Base-by-base conservation (phyloP, 495 filamentous ascomycete genomes). In the Cercophora newfieldiana region DNA sequence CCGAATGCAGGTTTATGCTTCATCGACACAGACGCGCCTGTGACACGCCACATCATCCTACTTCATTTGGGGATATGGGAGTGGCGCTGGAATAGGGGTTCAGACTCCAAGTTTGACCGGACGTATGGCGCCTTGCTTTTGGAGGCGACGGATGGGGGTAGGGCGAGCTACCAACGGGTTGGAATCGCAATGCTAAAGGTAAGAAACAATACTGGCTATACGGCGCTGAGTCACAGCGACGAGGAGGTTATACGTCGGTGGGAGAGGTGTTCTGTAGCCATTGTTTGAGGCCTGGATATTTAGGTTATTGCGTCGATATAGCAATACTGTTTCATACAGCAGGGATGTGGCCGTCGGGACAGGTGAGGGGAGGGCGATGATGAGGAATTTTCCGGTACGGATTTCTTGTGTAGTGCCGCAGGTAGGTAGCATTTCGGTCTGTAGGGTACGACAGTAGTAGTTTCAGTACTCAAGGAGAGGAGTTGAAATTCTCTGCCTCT, bases 41-140 rank as follows among this genome's bases (percentile, higher is more conserved):
- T 57, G 16, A n/a, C 26, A 2, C 24, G 54, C 21, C 54, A 57
- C 16, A n/a, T 57, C 6, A 18, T 57, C 2, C 7, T 57, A 8
- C 54, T 57, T 12, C 54, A 57, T 30, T n/a, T 57, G 25, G 54
- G 54, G 14, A 57, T 57, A 57, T 57, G 54, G 54, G 3, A 57
- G 26, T 57, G 54, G 54, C 21, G 8, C 2, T 31, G 54, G 26
- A n/a, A 29, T 5, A 30, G 54, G 26, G 54, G 54, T 8, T 57
- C 54, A 26, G 6, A 26, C 3, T 56, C 54, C 3, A 28, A 25
- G 19, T 7, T 26, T 57, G 54, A 57, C 54, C 25, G 54, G 26
- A 57, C 54, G 7, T 57, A 57, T 30, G 54, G 54, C 25, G 54
- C 7, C 54, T 28, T 57, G 25, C 54, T 57, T 30, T 30, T 57